Evolutionary conservation across 208 protist genomes (phyloP), one percentile per base, ranked within the genome.

Genomic region (Wallacemonas sp.): DNA sequence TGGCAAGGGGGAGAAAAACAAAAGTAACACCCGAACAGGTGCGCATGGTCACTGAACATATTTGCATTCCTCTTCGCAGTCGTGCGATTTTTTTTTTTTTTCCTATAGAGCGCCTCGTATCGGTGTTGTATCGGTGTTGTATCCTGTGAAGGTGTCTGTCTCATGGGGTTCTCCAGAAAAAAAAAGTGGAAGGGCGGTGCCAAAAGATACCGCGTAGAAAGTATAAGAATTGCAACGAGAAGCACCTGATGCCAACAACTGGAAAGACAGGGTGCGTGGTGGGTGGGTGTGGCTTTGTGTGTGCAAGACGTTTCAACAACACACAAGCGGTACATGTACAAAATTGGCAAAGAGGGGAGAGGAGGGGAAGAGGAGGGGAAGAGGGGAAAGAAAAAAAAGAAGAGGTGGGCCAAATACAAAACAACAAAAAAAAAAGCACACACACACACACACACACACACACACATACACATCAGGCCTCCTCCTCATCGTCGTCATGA

Each of bases 331-430:
- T 41, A 14, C 36, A 41, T 41, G 36, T 41, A 41, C 36, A 41
- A 18, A 18, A 46, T 12, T 55, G 18, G 32, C 20, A 49, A 50
- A 57, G 25, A 67, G 36, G 12, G 41, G 22, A 33, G 36, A 14
- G 42, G 45, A 54, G 22, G 20, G 38, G 45, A 46, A 36, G 42
- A 33, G 38, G 65, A 73, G 57, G 32, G 61, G 52, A 59, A 61
- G 61, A 28, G 29, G 14, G 20, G 38, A 67, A 39, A 62, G 45
- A 39, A 44, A 61, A 55, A 72, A 63, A 52, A 0, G n/a, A 16
- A n/a, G 57, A 66, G 23, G 23, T 46, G 32, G 23, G 26, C 18
- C 28, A 11, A 18, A 31, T 18, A 31, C 22, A 12, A 55, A 33
- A 8, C 22, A 32, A 25, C 23, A 31, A 52, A 52, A 46, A 36